Evolutionary conservation across 495 filamentous ascomycete genomes (phyloP).

Genomic region (Jackrogersella minutella): DNA sequence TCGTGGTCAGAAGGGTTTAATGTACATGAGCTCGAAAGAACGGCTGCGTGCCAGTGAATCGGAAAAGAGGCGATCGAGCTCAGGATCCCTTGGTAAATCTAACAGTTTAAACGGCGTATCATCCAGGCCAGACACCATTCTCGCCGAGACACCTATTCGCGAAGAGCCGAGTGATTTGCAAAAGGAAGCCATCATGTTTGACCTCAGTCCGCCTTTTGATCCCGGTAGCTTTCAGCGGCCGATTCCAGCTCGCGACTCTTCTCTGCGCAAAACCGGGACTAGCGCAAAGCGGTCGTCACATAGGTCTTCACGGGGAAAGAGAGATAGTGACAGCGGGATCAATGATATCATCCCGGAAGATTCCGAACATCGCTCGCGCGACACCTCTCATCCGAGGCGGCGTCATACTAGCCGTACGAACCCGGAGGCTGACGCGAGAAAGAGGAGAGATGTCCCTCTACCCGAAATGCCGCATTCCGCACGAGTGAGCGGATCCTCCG

Average conservation of each 20-base stretch:
- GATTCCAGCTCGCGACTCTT: constrained; percentile 74
- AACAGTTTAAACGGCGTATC: constrained; percentile 48
- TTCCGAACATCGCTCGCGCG: constrained; percentile 37
- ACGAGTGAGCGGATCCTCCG: constrained; percentile 12
- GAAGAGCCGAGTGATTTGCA: constrained; percentile 56
- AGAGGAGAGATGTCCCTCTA: constrained; percentile 33
- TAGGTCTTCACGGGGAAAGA: constrained; percentile 47
- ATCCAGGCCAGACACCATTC: constrained; percentile 53
- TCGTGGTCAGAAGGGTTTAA: constrained; percentile 60
- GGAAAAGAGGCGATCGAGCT: constrained; percentile 58
- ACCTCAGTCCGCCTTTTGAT: constrained; percentile 30
- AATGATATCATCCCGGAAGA: constrained; percentile 47
- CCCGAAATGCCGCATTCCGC: constrained; percentile 37
- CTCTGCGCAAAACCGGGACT: constrained; percentile 63
- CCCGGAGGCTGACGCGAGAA: constrained; percentile 31
- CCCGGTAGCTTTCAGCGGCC: constrained; percentile 48
- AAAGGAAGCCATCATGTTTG: constrained; percentile 24
- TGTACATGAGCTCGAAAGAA: constrained; percentile 70
- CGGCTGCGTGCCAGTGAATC: constrained; percentile 60
- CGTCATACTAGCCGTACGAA: constrained; percentile 35
- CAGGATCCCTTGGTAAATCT: constrained; percentile 44
- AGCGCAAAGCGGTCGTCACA: constrained; percentile 52
- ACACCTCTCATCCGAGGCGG: constrained; percentile 45
- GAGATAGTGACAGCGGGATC: constrained; percentile 47
- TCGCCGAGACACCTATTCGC: constrained; percentile 61